Evolutionary conservation across 495 filamentous ascomycete genomes (phyloP), one percentile per base, ranked within the genome.

Genomic region (Cairneyella variabilis): DNA sequence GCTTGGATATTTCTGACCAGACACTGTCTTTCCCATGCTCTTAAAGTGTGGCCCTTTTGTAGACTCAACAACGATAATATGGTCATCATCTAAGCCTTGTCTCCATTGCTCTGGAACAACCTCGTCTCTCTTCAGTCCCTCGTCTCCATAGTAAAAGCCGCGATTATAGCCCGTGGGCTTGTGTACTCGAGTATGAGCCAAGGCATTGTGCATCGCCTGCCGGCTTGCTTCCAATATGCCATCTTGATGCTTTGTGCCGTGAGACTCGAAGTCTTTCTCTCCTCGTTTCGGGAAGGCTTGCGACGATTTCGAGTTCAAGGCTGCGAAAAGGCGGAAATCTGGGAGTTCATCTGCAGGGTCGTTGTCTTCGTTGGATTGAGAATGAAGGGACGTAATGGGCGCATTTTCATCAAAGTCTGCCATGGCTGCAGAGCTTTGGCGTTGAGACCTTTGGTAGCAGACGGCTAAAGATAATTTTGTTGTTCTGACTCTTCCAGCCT

Each of bases 241-340:
- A 57, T 82, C 79, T 69, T 98, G 93, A 49, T 85, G 80, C 40
- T 80, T 72, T 12, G 93, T 97, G 51, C 86, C 89, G 67, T 97
- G 89, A 12, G 88, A 81, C 69, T 97, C 93, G 67, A 97, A 98
- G 73, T 98, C 93, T 67, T 98, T 98, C 64, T 93, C 88, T 43
- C 93, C 93, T 52, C 88, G 86, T 54, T 82, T 84, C 32, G 88
- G 88, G 28, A 91, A 73, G n/a, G n/a, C n/a, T 14, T 58, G 42
- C n/a, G 54, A 39, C 4, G 36, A 41, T 45, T 63, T 60, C 43
- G 41, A 44, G 40, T 21, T 74, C 67, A 85, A 64, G 40, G 75
- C 70, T 32, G 76, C 73, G 40, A 96, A 77, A 55, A 90, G 83
- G 55, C 86, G 87, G 63, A 91, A 96, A 71, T 97, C 92, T 64